phyloP scores from a whole-genome alignment of 2,329 filamentous ascomycete genomes.

The Phialophora tarda region DNA sequence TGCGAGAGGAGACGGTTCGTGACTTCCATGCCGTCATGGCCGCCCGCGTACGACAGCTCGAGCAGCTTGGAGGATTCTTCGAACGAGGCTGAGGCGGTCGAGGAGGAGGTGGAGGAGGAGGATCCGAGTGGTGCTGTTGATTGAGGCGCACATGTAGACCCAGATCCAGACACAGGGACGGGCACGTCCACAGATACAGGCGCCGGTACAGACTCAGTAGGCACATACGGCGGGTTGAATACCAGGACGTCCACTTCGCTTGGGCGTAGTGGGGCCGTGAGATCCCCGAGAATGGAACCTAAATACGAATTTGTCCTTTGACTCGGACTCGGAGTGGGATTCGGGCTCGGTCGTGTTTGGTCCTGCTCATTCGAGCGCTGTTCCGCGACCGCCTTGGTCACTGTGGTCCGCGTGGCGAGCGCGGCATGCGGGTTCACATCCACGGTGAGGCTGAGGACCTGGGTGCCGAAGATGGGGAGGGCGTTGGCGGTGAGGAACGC shows the following conservation, averaged over 20 bases:
- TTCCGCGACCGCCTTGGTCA: conserved; percentile 57
- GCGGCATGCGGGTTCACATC: conserved; percentile 90
- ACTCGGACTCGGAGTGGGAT: conserved; percentile 30
- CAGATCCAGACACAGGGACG: background rate
- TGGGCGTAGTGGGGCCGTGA: conserved; percentile 65
- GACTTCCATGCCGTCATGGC: conserved; percentile 89
- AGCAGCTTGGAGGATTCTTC: conserved; percentile 84
- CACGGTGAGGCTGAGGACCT: conserved; percentile 74
- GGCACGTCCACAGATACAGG: too few species aligned
- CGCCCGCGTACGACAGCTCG: conserved; percentile 86
- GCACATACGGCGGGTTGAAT: conserved; percentile 98
- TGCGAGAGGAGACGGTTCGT: conserved; percentile 77
- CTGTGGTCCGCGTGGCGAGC: conserved; percentile 72
- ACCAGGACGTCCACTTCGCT: conserved; percentile 78
- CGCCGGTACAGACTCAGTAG: conserved; percentile 73
- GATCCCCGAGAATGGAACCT: conserved; percentile 71
- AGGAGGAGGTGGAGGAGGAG: conserved; percentile 21
- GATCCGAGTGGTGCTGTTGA: background rate
- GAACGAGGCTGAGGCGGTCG: conserved; percentile 53
- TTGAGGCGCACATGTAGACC: conserved; percentile 43
- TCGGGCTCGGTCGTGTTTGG: background rate
- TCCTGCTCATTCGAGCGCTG: background rate
- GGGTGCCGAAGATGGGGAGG: conserved; percentile 68
- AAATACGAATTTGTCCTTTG: conserved; percentile 57
- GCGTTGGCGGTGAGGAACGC: conserved; percentile 84